Evolutionary conservation across 345 rosid genomes (phyloP), one percentile per base, ranked within the genome.

Genomic region (Aegle marmelos): DNA sequence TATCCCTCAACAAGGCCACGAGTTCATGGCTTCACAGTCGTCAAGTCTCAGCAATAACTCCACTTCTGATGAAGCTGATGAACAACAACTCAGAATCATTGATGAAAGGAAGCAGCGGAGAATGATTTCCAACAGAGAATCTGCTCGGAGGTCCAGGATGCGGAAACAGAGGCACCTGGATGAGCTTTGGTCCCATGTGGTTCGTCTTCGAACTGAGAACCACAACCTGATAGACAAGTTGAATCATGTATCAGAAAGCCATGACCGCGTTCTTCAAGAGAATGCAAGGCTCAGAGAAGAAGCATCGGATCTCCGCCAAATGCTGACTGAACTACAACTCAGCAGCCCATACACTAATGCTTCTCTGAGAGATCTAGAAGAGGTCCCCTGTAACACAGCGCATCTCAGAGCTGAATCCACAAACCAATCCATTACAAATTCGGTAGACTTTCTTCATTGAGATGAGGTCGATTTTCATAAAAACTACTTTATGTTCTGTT

Each of bases 121-220:
- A 81, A 95, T 93, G 99, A 90, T 95, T 63, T 95, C 99, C 7
- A 95, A 95, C 78, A 85, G 99, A 79, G 99, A 95, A 81, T 95
- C 99, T 6, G 99, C 99, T 24, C 88, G 99, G 1, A 85, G 99
- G 86, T 95, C 99, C 16, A 79, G 99, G 88, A 93, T 93, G 98
- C 83, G 99, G 81, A 95, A 95, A 71, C 99, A 93, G 84, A 92
- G 84, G 84, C 98, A 95, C 88, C 91, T 95, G 34, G 98, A 95
- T 83, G 99, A 95, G 82, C 92, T 95, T 34, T 91, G 93, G 93
- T 86, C 98, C 60, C 98, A 92, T 76, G 97, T 92, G 21, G 70
- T 89, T 70, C 86, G 97, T 83, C 97, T 94, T 54, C 82, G 93
- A 7, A 84, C 81, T 6, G 95, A 94, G 84, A 96, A 96, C 61